Base-by-base conservation (phyloP, 768 basidiomycete species). In the Auricularia heimuer region DNA sequence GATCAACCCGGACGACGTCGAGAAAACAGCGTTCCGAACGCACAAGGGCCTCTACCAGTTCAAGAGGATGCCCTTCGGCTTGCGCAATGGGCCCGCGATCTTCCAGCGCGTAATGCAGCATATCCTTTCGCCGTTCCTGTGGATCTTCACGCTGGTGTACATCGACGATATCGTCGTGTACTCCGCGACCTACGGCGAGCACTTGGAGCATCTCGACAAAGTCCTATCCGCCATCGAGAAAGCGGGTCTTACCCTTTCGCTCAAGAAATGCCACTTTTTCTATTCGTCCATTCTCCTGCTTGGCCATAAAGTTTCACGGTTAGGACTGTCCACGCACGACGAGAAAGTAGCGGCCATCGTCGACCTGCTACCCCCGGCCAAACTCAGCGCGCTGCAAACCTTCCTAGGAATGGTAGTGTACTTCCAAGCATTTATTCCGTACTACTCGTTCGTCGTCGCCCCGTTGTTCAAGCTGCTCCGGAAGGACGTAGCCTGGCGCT, bases 361-460 rank as follows among this genome's bases (percentile, higher is more conserved):
- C 0, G 66, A 74, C 4, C 64, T 78, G 0, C 66, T 24, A 1
- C 58, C 61, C 2, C 77, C 77, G 0, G 34, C n/a, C 0, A 73
- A 71, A 16, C 66, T 71, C 0, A 14, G 62, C 18, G 72, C 75
- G 12, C 63, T 78, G 6, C 75, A 76, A 61, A 71, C 65, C 4
- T 78, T 76, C 65, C 65, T 78, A 0, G 77, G 78, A 1, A 77
- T 75, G 75, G 73, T 75, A 37, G 75, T 77, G 0, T 78, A 78
- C 58, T 78, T 78, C 65, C 68, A 39, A 2, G 39, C 39, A 3
- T 39, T 39, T 12, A 39, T 39, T 3, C 76, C 39, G 1, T 39
- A 39, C 2, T 79, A 77, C 65, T 68, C 77, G 0, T 71, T 69
- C 63, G 73, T 77, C 1, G 76, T 71, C 0, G 54, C 68, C 0